Evolutionary conservation across 2,329 filamentous ascomycete genomes (phyloP).

Genomic region (Fusarium devonianum): DNA sequence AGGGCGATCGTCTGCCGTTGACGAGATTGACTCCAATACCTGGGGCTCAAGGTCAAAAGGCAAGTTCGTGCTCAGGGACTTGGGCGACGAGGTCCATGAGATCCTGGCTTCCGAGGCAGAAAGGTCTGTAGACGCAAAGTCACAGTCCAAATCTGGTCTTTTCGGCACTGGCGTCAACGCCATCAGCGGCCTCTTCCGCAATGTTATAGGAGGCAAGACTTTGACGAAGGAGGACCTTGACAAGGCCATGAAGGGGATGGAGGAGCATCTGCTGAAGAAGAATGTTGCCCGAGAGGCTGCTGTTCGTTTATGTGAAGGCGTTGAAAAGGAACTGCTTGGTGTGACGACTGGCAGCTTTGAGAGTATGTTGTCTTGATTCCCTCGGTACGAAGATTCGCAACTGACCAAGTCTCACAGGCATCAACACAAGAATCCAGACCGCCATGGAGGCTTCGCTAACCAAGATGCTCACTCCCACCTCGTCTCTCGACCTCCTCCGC

Average conservation of each 20-base stretch:
- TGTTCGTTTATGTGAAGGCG: constrained; percentile 86
- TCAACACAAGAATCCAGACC: constrained; percentile 81
- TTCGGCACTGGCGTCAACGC: constrained; percentile 82
- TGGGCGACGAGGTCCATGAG: constrained; percentile 91
- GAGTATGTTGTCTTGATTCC: constrained; percentile 50
- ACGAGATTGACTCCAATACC: constrained; percentile 77
- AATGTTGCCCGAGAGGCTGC: constrained; percentile 96
- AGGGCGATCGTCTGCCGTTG: constrained; percentile 66
- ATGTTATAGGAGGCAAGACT: constrained; percentile 93
- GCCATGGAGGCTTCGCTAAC: constrained; percentile 92
- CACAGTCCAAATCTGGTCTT: constrained; percentile 65
- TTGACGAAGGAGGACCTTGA: constrained; percentile 88
- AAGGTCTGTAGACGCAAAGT: constrained; percentile 56
- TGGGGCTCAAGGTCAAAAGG: constrained; percentile 91
- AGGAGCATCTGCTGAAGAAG: constrained; percentile 92
- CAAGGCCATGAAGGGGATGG: constrained; percentile 94
- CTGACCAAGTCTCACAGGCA: constrained; percentile 54
- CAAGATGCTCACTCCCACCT: constrained; percentile 95
- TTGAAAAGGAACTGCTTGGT: constrained; percentile 87
- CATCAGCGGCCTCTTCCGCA: constrained; percentile 88
- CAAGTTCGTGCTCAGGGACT: constrained; percentile 90
- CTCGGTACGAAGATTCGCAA: background rate
- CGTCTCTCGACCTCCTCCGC: constrained; percentile 90
- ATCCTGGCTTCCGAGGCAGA: constrained; percentile 82
- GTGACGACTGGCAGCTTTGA: constrained; percentile 94